phyloP scores from a whole-genome alignment of 352 stramenopile species.

The Pythium scleroteichum region DNA sequence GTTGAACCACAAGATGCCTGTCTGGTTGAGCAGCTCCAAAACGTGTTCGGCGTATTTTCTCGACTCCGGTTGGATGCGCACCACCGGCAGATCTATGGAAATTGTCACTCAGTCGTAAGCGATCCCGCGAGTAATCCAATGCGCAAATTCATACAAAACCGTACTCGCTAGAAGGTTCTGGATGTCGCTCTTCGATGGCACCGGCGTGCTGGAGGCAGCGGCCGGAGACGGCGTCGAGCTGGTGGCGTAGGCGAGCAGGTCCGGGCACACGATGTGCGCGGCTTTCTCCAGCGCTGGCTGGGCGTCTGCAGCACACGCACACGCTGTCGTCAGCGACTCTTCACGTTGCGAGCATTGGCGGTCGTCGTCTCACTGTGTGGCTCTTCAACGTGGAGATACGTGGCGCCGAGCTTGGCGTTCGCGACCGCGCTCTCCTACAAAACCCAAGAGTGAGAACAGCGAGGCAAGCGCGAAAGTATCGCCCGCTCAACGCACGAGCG shows the following conservation, averaged over 20 bases:
- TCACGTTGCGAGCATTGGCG: background rate
- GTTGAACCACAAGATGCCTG: slow-evolving; percentile 73
- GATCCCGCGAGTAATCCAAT: too few relatives aligned
- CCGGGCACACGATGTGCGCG: slow-evolving; percentile 38
- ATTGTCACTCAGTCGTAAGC: background rate
- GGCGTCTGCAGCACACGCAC: slow-evolving; percentile 35
- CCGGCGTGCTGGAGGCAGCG: background rate
- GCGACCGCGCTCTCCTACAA: slow-evolving; percentile 38
- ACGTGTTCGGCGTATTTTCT: slow-evolving; percentile 4
- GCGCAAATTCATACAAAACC: too few relatives aligned
- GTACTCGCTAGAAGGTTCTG: slow-evolving; percentile 10
- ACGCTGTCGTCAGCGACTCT: slow-evolving; percentile 3
- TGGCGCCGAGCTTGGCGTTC: slow-evolving; percentile 43
- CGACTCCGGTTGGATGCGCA: slow-evolving; percentile 11
- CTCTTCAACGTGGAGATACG: slow-evolving; percentile 61
- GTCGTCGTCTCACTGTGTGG: slow-evolving; percentile 43
- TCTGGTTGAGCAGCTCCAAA: slow-evolving; percentile 57
- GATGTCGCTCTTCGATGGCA: slow-evolving; percentile 12
- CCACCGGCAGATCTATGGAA: slow-evolving; percentile 13
- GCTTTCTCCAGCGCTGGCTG: slow-evolving; percentile 55
- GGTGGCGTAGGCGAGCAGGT: slow-evolving; percentile 37
- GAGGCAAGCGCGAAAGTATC: background rate
- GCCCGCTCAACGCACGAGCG: slow-evolving; percentile 21
- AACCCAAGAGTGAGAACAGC: background rate
- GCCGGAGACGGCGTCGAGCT: slow-evolving; percentile 9